Evolutionary conservation across 176 grass and related monocot species (phyloP).

Genomic region (Aegilops umbellulata): DNA sequence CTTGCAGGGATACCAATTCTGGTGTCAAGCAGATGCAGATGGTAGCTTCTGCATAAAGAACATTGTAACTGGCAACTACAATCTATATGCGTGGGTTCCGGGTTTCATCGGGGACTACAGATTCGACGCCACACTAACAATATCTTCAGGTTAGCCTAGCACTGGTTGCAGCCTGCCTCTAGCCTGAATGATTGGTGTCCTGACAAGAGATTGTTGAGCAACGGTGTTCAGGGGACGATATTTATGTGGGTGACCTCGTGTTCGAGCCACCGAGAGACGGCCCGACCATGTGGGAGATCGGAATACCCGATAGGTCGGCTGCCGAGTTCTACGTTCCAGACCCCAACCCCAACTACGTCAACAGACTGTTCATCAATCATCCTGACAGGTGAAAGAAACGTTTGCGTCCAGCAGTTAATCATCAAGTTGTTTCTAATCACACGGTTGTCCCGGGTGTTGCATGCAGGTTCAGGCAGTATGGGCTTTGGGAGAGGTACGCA

Average conservation of each 20-base stretch:
- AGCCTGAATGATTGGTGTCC: not conserved
- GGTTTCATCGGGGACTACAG: slow-evolving; percentile 93
- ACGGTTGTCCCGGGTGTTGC: not conserved
- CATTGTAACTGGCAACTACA: slow-evolving; percentile 61
- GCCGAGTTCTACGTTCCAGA: slow-evolving; percentile 81
- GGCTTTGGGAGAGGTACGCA: slow-evolving; percentile 86
- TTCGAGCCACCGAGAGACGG: slow-evolving; percentile 82
- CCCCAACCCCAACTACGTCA: slow-evolving; percentile 70
- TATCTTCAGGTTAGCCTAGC: slow-evolving; percentile 48
- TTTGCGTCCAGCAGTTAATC: not conserved
- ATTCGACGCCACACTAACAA: slow-evolving; percentile 46
- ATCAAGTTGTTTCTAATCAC: not conserved
- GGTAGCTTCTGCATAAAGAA: slow-evolving; percentile 80
- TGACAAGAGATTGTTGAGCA: not conserved
- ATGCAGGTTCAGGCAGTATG: slow-evolving; percentile 84
- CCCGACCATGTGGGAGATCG: slow-evolving; percentile 84
- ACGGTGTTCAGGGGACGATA: slow-evolving; percentile 45
- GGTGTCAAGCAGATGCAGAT: slow-evolving; percentile 62
- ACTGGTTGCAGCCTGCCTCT: too few relatives aligned
- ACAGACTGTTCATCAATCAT: slow-evolving; percentile 65
- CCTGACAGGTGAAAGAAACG: slow-evolving; percentile 60
- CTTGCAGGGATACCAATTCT: slow-evolving; percentile 87
- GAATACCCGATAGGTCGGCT: slow-evolving; percentile 67
- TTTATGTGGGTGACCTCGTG: slow-evolving; percentile 66
- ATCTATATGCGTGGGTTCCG: slow-evolving; percentile 72